Conservation (phyloP, 371 early-diverging fungal species). For the Syncephalis plumigaleata region DNA sequence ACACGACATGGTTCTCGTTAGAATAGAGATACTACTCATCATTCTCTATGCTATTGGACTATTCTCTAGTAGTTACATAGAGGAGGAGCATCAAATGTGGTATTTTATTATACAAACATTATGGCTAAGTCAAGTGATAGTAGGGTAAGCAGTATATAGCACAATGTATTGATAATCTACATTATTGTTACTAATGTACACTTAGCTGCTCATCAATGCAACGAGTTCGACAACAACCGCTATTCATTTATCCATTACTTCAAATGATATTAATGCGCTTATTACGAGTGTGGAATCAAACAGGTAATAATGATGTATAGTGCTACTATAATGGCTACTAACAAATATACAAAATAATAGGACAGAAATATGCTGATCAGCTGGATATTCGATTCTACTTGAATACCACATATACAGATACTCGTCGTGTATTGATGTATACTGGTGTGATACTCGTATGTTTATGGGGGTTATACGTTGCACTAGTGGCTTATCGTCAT, state of each 20-base stretch:
- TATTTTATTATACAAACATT: conserved; percentile 43
- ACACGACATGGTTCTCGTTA: too few relatives aligned
- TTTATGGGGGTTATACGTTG: neutral
- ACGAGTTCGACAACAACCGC: too few relatives aligned
- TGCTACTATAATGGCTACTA: neutral
- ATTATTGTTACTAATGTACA: neutral
- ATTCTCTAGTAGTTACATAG: conserved; percentile 56
- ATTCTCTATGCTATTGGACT: conserved; percentile 17
- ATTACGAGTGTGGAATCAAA: conserved; percentile 21
- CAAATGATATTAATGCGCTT: conserved; percentile 17
- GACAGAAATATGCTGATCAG: conserved; percentile 25
- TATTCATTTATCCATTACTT: conserved; percentile 5
- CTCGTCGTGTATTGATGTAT: conserved; percentile 17
- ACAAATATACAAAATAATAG: conserved; percentile 8
- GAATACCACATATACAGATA: conserved; percentile 11
- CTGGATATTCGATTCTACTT: conserved; percentile 24
- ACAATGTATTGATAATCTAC: neutral
- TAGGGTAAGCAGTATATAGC: conserved; percentile 17
- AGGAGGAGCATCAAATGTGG: conserved; percentile 65
- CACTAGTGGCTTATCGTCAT: neutral
- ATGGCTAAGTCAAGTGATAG: conserved; percentile 19
- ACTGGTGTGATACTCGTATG: neutral
- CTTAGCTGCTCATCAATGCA: neutral
- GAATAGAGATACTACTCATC: too few relatives aligned
- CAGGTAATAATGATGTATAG: conserved; percentile 8